A percentile compares a stretch with the other conserved stretches of the same genome.
Conservation (phyloP, 306 rosid species). For the Trifolium pratense region DNA sequence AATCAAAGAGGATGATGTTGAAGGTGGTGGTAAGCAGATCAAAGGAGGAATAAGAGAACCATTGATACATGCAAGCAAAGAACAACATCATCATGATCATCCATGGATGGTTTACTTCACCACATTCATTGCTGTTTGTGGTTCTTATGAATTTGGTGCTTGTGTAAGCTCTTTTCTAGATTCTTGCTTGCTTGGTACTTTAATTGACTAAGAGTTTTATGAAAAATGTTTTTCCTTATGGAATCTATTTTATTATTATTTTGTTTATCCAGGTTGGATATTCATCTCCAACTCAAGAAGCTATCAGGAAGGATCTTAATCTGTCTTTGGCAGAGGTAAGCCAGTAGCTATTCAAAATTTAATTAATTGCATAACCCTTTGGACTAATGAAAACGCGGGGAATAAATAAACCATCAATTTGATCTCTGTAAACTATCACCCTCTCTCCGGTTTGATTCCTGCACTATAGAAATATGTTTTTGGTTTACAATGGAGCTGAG, state of each 20-base stretch:
- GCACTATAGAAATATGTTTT: too few species aligned
- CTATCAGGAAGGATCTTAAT: constrained; percentile 66
- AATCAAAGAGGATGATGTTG: constrained; percentile 60
- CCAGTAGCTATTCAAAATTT: background rate
- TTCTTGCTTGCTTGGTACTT: background rate
- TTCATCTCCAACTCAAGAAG: constrained; percentile 88
- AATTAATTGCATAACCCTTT: constrained; percentile 10
- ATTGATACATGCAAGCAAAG: constrained; percentile 47
- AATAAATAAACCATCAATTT: too few species aligned
- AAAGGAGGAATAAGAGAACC: constrained; percentile 47
- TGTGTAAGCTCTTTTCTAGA: constrained; percentile 61
- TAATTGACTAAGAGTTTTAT: background rate
- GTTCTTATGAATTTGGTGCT: constrained; percentile 84
- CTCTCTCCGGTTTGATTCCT: too few species aligned
- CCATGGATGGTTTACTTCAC: constrained; percentile 91
- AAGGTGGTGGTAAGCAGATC: constrained; percentile 40
- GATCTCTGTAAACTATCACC: too few species aligned
- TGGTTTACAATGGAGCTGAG: too few species aligned
- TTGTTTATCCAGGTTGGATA: constrained; percentile 71
- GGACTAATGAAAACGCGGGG: background rate
- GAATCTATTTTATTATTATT: constrained; percentile 10
- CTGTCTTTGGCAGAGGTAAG: constrained; percentile 75
- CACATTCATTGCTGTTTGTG: constrained; percentile 83
- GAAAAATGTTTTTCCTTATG: too few species aligned
- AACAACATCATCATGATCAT: constrained; percentile 56